Evolutionary conservation across 345 rosid species (phyloP), one percentile per base, ranked within the genome.

Genomic region (Erucastrum elatum): DNA sequence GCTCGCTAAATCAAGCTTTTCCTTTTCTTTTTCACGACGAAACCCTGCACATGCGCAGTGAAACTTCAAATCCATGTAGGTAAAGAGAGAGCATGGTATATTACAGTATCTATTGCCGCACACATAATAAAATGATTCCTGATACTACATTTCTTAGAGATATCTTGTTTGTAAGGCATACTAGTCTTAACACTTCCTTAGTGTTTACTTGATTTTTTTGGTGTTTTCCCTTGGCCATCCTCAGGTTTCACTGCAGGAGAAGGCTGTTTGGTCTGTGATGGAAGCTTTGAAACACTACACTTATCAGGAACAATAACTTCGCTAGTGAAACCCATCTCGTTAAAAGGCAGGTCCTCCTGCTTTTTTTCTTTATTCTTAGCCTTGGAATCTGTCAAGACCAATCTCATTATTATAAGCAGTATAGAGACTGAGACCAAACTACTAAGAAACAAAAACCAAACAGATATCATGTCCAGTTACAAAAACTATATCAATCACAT

Each of bases 241-340:
- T 83, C 82, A 1, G 76, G 67, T 46, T 81, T 67, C 12, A 67
- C 29, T 44, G 7, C 17, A 49, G 17, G 55, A 13, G 55, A 53
- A 70, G 75, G 66, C 64, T 78, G 75, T 8, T 55, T 62, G 29
- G 81, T 80, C 49, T 76, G 80, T 30, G 84, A 64, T 13, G 89
- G 85, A 70, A 61, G 68, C 72, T 94, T 92, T 3, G 91, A 87
- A 78, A 87, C 79, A 80, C 76, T 82, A 74, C 82, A 87, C 63
- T 87, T 91, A 75, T 90, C 92, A 68, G 82, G 46, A 63, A 84
- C 77, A 53, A 94, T 88, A 69, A 90, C 80, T 49, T 84, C 80
- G 74, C 94, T 88, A 37, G 75, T 81, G 80, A 90, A 88, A 80
- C 87, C 85, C 88, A 88, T 59, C 55, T 13, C 55, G 17, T 49